Evolutionary conservation across 768 basidiomycete species (phyloP).

Genomic region (Amanita molliuscula): DNA sequence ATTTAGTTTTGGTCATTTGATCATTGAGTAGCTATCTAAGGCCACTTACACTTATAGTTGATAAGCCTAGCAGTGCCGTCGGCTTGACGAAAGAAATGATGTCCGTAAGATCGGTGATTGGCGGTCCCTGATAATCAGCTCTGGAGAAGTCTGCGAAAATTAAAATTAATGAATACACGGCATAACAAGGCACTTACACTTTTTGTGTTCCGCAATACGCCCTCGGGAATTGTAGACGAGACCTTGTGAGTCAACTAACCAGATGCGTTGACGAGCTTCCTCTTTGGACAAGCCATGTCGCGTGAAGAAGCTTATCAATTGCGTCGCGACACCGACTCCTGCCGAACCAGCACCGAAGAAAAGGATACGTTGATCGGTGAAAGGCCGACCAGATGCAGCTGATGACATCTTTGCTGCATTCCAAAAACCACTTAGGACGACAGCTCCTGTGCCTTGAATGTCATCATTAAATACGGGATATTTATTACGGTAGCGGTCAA

Average conservation of each 20-base stretch:
- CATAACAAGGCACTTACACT: constrained; percentile 34
- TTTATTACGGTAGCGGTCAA: constrained; percentile 62
- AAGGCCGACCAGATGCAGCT: constrained; percentile 54
- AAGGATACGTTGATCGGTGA: constrained; percentile 72
- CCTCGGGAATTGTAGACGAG: constrained; percentile 72
- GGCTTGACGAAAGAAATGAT: constrained; percentile 78
- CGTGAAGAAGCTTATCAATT: constrained; percentile 84
- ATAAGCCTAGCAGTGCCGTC: constrained; percentile 82
- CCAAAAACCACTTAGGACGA: constrained; percentile 83
- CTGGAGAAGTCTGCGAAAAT: constrained; percentile 64
- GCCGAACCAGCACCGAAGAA: constrained; percentile 92
- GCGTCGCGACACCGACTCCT: constrained; percentile 87
- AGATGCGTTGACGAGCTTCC: constrained; percentile 70
- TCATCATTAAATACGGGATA: constrained; percentile 88
- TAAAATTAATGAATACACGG: background rate
- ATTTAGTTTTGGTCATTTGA: background rate
- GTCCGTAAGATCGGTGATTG: constrained; percentile 64
- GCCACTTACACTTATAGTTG: constrained; percentile 56
- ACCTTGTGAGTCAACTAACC: constrained; percentile 80
- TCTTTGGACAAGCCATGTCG: constrained; percentile 66
- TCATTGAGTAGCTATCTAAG: background rate
- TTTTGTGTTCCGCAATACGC: constrained; percentile 72
- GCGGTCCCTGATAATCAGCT: constrained; percentile 65
- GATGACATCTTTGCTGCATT: constrained; percentile 77
- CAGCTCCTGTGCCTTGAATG: constrained; percentile 86